These are phyloP conservation scores for Heritiera littoralis DNA, from an alignment of 345 rosid genomes.

Conservation along the genomic window DNA sequence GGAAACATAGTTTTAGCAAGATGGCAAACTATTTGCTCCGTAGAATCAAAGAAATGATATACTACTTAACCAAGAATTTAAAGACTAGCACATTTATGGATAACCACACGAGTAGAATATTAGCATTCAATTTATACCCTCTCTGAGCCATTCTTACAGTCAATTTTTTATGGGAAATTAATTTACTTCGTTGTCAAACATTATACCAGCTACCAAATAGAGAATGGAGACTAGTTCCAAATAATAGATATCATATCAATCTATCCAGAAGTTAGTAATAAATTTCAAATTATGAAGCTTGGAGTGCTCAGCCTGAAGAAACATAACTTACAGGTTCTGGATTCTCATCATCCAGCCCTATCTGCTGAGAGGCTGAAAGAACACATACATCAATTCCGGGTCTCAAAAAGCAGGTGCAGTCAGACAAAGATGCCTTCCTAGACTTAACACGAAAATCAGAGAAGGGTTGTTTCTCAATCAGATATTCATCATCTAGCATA, in stretches of 20 bases:
- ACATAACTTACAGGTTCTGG: conserved; percentile 42
- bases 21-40: not conserved
- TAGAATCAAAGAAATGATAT: conserved; percentile 7
- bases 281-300: conserved; percentile 9
- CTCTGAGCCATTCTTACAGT: not conserved
- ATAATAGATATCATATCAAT: not conserved
- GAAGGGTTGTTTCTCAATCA: conserved; percentile 44
- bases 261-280: not conserved
- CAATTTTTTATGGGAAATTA: not conserved
- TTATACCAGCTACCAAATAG: not conserved
- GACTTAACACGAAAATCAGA: conserved; percentile 69
- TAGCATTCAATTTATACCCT: conserved; percentile 1
- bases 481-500: conserved; percentile 36
- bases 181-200: not conserved
- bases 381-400: conserved; percentile 77
- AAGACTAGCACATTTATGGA: not conserved
- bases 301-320: not conserved
- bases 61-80: not conserved
- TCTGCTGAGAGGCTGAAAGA: conserved; percentile 33
- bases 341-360: conserved; percentile 36
- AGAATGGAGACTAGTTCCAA: not conserved
- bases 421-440: conserved; percentile 55
- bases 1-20: not conserved
- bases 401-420: conserved; percentile 77
- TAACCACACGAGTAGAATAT: not conserved